Evolutionary conservation across 768 basidiomycete genomes (phyloP).

Genomic region (Tylopilus balloui): DNA sequence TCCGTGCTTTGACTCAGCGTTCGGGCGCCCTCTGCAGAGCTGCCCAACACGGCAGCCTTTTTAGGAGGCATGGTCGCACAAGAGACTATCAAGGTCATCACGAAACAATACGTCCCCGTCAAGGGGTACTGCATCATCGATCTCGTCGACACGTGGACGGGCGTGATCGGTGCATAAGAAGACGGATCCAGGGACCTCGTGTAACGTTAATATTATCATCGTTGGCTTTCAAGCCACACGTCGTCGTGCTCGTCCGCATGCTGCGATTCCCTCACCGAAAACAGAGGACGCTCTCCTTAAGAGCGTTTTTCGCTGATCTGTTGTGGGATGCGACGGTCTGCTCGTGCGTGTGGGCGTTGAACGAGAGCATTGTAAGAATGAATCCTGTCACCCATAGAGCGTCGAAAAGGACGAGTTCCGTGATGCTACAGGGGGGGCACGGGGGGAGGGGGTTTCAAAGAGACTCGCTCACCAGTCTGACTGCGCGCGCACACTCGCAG

Average conservation of each 20-base stretch:
- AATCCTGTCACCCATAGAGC: slow-evolving; percentile 16
- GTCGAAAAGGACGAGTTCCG: slow-evolving; percentile 15
- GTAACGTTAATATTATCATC: too few relatives aligned
- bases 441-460: too few relatives aligned
- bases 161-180: slow-evolving; percentile 36
- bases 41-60: slow-evolving; percentile 92
- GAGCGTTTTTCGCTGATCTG: too few relatives aligned
- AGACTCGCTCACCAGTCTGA: neutral
- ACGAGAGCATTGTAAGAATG: neutral
- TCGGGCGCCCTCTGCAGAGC: slow-evolving; percentile 75
- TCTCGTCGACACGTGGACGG: slow-evolving; percentile 77
- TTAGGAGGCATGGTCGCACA: slow-evolving; percentile 93
- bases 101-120: slow-evolving; percentile 90
- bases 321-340: slow-evolving; percentile 11
- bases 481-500: too few relatives aligned
- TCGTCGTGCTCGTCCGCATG: neutral
- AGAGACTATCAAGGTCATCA: slow-evolving; percentile 96
- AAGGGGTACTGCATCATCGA: slow-evolving; percentile 83
- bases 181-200: neutral
- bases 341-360: neutral
- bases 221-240: too few relatives aligned
- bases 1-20: slow-evolving; percentile 41
- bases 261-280: neutral
- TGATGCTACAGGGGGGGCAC: slow-evolving; percentile 15
- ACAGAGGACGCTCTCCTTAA: too few relatives aligned